These are phyloP conservation scores for Cyclocybe aegerita DNA, from an alignment of 768 basidiomycete species.

Conservation along the genomic window DNA sequence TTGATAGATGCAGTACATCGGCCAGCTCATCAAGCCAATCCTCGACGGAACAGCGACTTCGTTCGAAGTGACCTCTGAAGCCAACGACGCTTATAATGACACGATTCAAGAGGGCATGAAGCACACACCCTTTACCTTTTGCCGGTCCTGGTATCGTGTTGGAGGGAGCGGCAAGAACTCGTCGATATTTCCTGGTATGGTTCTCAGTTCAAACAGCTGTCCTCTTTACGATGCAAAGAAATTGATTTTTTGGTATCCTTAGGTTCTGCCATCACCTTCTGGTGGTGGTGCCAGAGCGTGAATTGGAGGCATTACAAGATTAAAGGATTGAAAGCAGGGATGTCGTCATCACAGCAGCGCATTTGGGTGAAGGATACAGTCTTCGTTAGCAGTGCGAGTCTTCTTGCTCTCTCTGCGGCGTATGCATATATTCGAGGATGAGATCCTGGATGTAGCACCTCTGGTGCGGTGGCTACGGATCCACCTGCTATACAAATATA, in stretches of 20 bases:
- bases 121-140: slow-evolving; percentile 31
- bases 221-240: neutral
- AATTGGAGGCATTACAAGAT: slow-evolving; percentile 31
- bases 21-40: slow-evolving; percentile 40
- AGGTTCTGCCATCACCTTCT: slow-evolving; percentile 23
- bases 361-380: neutral
- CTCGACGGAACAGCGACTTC: slow-evolving; percentile 30
- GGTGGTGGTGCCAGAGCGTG: slow-evolving; percentile 35
- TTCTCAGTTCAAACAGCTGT: slow-evolving; percentile 1
- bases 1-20: slow-evolving; percentile 38
- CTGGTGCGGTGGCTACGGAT: too few relatives aligned
- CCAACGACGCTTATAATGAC: slow-evolving; percentile 38
- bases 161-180: slow-evolving; percentile 35
- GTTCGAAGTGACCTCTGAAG: slow-evolving; percentile 34
- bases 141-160: slow-evolving; percentile 41
- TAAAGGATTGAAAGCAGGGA: too few relatives aligned
- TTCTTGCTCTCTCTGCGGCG: neutral
- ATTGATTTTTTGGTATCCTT: neutral
- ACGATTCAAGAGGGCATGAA: slow-evolving; percentile 34
- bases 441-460: too few relatives aligned
- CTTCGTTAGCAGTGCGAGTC: neutral
- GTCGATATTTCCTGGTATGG: slow-evolving; percentile 38
- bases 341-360: neutral
- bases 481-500: too few relatives aligned
- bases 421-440: too few relatives aligned